phyloP scores from a whole-genome alignment of 2,329 filamentous ascomycete species.

The Colletotrichum cuscutae region DNA sequence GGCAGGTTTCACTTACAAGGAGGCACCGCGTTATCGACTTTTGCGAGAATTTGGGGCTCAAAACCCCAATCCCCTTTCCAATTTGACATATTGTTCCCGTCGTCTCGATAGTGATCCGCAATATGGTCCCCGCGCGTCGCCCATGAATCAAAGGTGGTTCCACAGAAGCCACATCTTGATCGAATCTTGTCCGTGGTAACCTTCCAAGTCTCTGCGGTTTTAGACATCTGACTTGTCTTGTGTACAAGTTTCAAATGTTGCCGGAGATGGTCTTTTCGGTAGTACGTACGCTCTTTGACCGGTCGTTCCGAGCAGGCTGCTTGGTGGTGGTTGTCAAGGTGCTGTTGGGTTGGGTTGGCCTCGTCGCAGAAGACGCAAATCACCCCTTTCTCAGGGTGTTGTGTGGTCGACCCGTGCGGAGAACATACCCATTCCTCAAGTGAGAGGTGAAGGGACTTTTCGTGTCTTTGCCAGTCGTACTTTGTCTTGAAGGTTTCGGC shows the following conservation, averaged over 20 bases:
- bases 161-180: slow-evolving; percentile 56
- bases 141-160: slow-evolving; percentile 49
- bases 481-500: slow-evolving; percentile 57
- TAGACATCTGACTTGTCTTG: slow-evolving; percentile 48
- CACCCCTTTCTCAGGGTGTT: slow-evolving; percentile 54
- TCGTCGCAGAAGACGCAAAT: slow-evolving; percentile 52
- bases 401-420: slow-evolving; percentile 46
- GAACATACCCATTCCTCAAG: slow-evolving; percentile 59
- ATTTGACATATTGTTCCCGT: slow-evolving; percentile 53
- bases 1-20: slow-evolving; percentile 44
- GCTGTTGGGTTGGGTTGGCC: slow-evolving; percentile 42
- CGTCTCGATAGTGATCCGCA: slow-evolving; percentile 52
- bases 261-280: slow-evolving; percentile 55
- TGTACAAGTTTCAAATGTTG: slow-evolving; percentile 56
- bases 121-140: slow-evolving; percentile 49
- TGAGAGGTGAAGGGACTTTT: slow-evolving; percentile 57
- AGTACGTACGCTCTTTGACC: slow-evolving; percentile 54
- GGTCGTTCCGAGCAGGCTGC: slow-evolving; percentile 61
- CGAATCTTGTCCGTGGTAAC: slow-evolving; percentile 45
- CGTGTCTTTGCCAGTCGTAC: slow-evolving; percentile 61
- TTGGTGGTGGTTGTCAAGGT: slow-evolving; percentile 51
- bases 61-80: slow-evolving; percentile 58
- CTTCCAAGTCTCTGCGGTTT: slow-evolving; percentile 58
- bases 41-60: slow-evolving; percentile 45
- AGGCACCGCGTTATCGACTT: slow-evolving; percentile 53